Evolutionary conservation across 306 rosid species (phyloP), one percentile per base, ranked within the genome.

Genomic region (Dalbergia cochinchinensis): DNA sequence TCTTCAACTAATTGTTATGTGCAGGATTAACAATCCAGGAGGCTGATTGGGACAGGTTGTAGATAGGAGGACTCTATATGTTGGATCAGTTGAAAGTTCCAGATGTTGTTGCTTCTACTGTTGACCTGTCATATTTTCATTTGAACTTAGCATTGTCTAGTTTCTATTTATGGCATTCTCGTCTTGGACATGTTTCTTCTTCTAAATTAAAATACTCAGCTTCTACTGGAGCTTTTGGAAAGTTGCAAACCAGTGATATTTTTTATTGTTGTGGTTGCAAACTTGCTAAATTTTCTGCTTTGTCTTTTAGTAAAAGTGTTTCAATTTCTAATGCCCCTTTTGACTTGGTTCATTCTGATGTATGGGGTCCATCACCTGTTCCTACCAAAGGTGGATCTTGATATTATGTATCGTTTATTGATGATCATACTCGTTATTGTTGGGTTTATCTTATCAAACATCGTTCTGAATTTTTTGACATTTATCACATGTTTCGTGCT

Each of bases 371-470:
- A 26, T 26, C 31, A 26, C 31, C 31, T 26, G 31, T 26, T 26
- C 31, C 31, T 11, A 58, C 34, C 34, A 58, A 58, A 58, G 64
- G 34, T 58, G 64, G 34, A 16, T 58, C 64, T 58, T 7, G 64
- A 20, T 58, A 58, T 58, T 58, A 58, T 58, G 34, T 58, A 14
- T 19, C 64, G 1, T 58, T 58, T 19, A 58, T 58, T 58, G 34
- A 18, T 58, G 64, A 58, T 58, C 8, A 16, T 19, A 58, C 34
- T 58, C 34, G 12, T 6, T 58, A 55, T 55, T 55, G 61, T 16
- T 55, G 61, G 22, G 61, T 55, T 55, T 55, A 55, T 55, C 61
- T 4, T 58, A 58, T 58, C 35, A 58, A 58, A 58, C 8, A 58
- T 7, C 64, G 3, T 6, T 58, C 12, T 55, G 11, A 58, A 58